phyloP scores from a whole-genome alignment of 2,329 filamentous ascomycete genomes.

The Pseudocercospora fuligena region DNA sequence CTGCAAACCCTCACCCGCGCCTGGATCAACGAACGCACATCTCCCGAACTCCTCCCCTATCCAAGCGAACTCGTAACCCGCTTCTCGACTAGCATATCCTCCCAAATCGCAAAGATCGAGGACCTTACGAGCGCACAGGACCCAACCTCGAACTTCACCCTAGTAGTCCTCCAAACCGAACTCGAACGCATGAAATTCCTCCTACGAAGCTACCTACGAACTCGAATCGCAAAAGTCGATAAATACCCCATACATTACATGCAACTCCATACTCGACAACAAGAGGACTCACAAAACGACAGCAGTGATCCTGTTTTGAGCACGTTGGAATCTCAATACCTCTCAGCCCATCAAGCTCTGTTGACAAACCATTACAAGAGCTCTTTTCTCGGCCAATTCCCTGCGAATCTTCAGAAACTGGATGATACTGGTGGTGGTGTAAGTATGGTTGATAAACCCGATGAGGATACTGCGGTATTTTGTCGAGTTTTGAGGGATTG shows the following conservation, averaged over 20 bases:
- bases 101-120: conserved; percentile 47
- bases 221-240: conserved; percentile 82
- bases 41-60: conserved; percentile 86
- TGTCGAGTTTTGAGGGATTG: conserved; percentile 69
- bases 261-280: conserved; percentile 55
- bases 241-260: background rate
- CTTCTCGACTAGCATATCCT: conserved; percentile 18
- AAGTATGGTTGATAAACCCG: conserved; percentile 89
- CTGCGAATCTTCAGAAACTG: conserved; percentile 75
- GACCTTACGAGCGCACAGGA: conserved; percentile 77
- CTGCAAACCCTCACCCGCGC: conserved; percentile 86
- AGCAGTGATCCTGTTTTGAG: conserved; percentile 60
- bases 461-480: conserved; percentile 83
- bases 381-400: conserved; percentile 84
- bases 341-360: conserved; percentile 81
- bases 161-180: conserved; percentile 96
- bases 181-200: conserved; percentile 93
- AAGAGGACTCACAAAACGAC: conserved; percentile 8
- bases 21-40: conserved; percentile 90
- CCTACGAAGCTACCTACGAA: conserved; percentile 78
- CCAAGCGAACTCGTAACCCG: conserved; percentile 69
- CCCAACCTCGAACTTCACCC: conserved; percentile 85
- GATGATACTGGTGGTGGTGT: conserved; percentile 90
- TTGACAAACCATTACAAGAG: conserved; percentile 82
- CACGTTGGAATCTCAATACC: conserved; percentile 76